A percentile compares a stretch with the other conserved stretches of the same genome.
Evolutionary conservation across 176 grass and related monocot genomes (phyloP).

Genomic region (Secale cereale): DNA sequence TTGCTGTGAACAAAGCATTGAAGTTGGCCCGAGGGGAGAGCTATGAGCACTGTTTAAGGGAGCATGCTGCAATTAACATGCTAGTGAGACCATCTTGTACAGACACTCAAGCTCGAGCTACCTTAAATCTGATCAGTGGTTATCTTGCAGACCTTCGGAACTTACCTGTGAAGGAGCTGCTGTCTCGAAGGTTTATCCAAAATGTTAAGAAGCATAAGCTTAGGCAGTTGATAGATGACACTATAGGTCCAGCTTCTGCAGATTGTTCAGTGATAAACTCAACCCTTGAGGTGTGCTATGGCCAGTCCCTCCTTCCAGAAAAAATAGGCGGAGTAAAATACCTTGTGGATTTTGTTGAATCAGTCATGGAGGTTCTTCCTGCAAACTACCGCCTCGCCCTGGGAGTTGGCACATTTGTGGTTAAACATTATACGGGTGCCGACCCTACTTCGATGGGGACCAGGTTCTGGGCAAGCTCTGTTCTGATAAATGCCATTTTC

Average conservation of each 20-base stretch:
- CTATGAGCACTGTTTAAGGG: constrained; percentile 69
- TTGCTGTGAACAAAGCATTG: constrained; percentile 65
- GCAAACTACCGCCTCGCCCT: constrained; percentile 79
- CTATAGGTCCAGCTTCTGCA: constrained; percentile 58
- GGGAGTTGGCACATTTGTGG: constrained; percentile 53
- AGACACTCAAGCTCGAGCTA: constrained; percentile 31
- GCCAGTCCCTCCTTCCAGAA: constrained; percentile 52
- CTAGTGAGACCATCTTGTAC: constrained; percentile 39
- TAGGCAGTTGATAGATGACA: constrained; percentile 74
- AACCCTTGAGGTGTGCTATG: constrained; percentile 75
- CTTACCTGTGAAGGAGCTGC: constrained; percentile 36
- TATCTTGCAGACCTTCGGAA: constrained; percentile 54
- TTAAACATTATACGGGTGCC: constrained; percentile 26
- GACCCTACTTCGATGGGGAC: constrained; percentile 44
- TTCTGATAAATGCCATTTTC: constrained; percentile 81
- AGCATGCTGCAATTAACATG: constrained; percentile 60
- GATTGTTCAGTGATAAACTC: constrained; percentile 70
- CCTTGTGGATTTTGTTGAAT: constrained; percentile 81
- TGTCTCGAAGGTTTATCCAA: constrained; percentile 74
- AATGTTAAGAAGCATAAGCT: constrained; percentile 70
- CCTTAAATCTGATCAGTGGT: constrained; percentile 50
- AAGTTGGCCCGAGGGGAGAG: constrained; percentile 43
- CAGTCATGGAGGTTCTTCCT: constrained; percentile 68
- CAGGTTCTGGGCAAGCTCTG: constrained; percentile 67
- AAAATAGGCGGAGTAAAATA: constrained; percentile 46